phyloP scores from a whole-genome alignment of 148 eudicot species.

The Vaccinium darrowii region DNA sequence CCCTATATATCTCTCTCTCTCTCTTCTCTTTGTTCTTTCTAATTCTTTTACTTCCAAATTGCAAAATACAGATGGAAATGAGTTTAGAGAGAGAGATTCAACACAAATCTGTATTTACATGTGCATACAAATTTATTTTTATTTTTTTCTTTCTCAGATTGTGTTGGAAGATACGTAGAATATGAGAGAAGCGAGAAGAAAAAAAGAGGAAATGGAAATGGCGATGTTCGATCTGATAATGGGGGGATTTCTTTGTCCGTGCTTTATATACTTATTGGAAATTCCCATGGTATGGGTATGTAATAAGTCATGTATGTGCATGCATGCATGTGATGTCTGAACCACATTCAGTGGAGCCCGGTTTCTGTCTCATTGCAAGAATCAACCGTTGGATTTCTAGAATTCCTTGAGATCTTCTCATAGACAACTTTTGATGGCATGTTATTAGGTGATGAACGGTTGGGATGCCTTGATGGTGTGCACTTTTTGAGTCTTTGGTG shows the following conservation, averaged over 20 bases:
- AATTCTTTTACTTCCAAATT: constrained; percentile 10
- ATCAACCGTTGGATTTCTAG: constrained; percentile 10
- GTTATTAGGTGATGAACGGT: constrained; percentile 3
- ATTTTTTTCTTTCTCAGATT: not conserved
- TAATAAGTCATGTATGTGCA: constrained; percentile 2
- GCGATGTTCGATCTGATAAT: constrained; percentile 18
- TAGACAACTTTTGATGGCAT: not conserved
- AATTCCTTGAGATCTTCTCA: constrained; percentile 2
- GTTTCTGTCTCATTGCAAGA: not conserved
- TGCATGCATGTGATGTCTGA: constrained; percentile 3
- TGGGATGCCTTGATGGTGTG: constrained; percentile 4
- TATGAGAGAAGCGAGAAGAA: not conserved
- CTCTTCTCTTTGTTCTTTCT: not conserved
- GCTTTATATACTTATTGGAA: constrained; percentile 22
- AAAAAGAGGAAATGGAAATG: constrained; percentile 7
- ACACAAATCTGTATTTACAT: constrained; percentile 3
- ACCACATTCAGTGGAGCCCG: constrained; percentile 2
- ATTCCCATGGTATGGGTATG: not conserved
- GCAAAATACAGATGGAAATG: constrained; percentile 5
- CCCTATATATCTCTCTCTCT: not conserved
- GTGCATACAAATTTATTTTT: not conserved
- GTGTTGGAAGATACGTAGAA: constrained; percentile 11
- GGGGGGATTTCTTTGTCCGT: constrained; percentile 6
- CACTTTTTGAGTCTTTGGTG: not conserved
- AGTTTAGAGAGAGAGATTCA: not conserved